Evolutionary conservation across 192 early-diverging fungal genomes (phyloP), one percentile per base, ranked within the genome.

Genomic region (Coemansia sp.): DNA sequence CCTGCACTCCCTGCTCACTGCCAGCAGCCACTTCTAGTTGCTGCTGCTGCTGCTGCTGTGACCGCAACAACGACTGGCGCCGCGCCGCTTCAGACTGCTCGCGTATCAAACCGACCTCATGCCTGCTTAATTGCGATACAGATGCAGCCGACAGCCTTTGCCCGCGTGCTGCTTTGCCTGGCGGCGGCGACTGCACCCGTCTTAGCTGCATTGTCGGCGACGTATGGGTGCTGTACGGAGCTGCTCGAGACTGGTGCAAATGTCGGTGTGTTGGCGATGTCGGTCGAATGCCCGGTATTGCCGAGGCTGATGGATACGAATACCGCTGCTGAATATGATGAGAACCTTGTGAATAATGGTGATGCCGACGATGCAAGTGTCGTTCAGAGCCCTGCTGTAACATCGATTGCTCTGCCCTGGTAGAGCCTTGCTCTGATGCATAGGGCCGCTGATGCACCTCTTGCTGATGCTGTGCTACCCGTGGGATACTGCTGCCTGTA

Each of bases 171-270:
- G 23, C 45, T 12, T 21, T 23, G 45, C 15, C 45, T 10, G 45
- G 12, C 11, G 45, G 45, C 21, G 45, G 45, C 45, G 45, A 47
- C 45, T 28, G 20, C 23, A 26, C 45, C 23, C 45, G 45, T 28
- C 21, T 26, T 6, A 28, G 21, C 26, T n/a, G 16, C 26, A 47
- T 47, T 28, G 16, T 46, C 6, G 54, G 54, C 12, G 54, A 45
- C 10, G 41, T 32, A 16, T 43, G 54, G 18, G 54, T 56, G 54
- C 54, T 56, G 43, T 56, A 56, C 6, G 54, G 54, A 31, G 43
- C 44, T 36, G 30, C 11, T 10, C 54, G 54, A 18, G 54, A 34
- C 54, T 56, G 54, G 34, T 56, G 54, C 11, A 56, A 23, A 14
- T 56, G 41, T 4, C 31, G 23, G 15, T 18, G 43, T 2, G 14